Base-by-base conservation (phyloP, 202 grass and related monocot species). In the Digitaria exilis region DNA sequence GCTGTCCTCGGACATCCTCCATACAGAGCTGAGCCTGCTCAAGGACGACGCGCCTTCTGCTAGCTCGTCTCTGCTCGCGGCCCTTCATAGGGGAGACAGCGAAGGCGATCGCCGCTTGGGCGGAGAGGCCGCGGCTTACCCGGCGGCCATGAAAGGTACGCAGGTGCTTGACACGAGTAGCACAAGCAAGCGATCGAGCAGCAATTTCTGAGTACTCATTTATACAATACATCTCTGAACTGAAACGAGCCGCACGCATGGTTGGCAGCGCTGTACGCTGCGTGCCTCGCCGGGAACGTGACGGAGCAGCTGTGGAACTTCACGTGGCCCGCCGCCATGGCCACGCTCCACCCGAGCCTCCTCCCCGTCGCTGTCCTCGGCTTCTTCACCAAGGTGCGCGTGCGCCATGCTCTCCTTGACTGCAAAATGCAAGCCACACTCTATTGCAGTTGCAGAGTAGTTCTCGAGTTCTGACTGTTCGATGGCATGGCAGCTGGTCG, bases 251-350 rank as follows among this genome's bases (percentile, higher is more conserved):
- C 3, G 1, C 0, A 5, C n/a, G n/a, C n/a, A 32, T 9, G 7
- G 10, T 4, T 56, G 31, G 2, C 68, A 92, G 90, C 79, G 65
- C 71, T 93, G 29, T 93, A 83, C 65, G 71, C 54, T 14, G 85
- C 80, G 9, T 90, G 76, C 73, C 82, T 93, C 48, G 78, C 75
- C 22, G 85, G 88, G 61, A 93, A 93, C 45, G 67, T 75, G 75
- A 85, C 84, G 0, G 88, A 90, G 65, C 87, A 93, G 35, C 84
- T 93, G 4, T 93, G 91, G 91, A 87, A 90, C 76, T 90, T 93
- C 37, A 88, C 85, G 28, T 90, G 88, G 88, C 91, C 91, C 30
- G 78, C 85, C 32, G 82, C 91, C 55, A 35, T 93, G 14, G 88
- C 91, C 2, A 73, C 48, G 68, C 88, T 90, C 69, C 91, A 93